phyloP scores from a whole-genome alignment of 352 stramenopile species.

The Phytophthora boehmeriae region DNA sequence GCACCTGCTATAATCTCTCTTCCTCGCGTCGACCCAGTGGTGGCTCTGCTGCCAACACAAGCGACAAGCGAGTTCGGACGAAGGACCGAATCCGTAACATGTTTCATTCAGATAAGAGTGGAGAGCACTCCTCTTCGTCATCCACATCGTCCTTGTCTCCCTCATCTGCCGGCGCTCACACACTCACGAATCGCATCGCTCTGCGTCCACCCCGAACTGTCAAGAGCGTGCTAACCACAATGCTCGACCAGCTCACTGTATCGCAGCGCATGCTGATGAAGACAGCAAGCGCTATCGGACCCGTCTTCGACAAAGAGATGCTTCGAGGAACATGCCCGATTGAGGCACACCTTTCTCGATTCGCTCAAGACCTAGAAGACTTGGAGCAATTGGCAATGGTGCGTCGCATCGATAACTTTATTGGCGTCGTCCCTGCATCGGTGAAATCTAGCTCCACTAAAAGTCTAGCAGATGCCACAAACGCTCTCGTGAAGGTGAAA shows the following conservation, averaged over 20 bases:
- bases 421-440: conserved; percentile 58
- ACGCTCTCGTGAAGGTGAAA: conserved; percentile 67
- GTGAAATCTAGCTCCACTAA: conserved; percentile 22
- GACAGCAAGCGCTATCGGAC: conserved; percentile 81
- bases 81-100: conserved; percentile 67
- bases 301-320: conserved; percentile 77
- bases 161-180: conserved; percentile 21
- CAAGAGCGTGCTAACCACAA: conserved; percentile 84
- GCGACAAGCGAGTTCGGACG: conserved; percentile 34
- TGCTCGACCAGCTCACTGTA: conserved; percentile 83
- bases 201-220: conserved; percentile 74
- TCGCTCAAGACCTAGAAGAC: conserved; percentile 72
- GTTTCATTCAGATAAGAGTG: conserved; percentile 47
- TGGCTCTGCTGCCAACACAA: conserved; percentile 30
- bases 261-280: conserved; percentile 90
- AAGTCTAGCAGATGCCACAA: conserved; percentile 30
- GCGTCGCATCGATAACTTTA: conserved; percentile 76
- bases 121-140: conserved; percentile 19
- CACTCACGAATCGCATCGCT: conserved; percentile 76
- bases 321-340: conserved; percentile 76
- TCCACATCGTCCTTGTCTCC: conserved; percentile 16
- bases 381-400: conserved; percentile 82
- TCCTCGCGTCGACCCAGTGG: conserved; percentile 67
- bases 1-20: conserved; percentile 78
- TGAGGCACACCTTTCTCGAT: conserved; percentile 66